These are phyloP conservation scores for Podila clonocystis DNA, from an alignment of 192 early-diverging fungal genomes.

Conservation along the genomic window DNA sequence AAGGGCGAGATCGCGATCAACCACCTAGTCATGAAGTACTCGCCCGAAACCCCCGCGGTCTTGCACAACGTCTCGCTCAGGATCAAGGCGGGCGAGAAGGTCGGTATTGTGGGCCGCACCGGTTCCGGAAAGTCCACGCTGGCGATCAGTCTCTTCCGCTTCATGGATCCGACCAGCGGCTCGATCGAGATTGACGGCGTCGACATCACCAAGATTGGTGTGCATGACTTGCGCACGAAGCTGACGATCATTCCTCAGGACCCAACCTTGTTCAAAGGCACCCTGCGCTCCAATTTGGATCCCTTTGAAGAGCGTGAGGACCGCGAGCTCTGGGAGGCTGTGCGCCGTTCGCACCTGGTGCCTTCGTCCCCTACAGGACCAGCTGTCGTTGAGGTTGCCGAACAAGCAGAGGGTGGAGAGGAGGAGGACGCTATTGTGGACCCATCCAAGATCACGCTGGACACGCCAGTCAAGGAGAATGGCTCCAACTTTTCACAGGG, in stretches of 20 bases:
- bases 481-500: slow-evolving; percentile 80
- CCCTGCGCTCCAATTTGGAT: slow-evolving; percentile 84
- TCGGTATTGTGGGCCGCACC: slow-evolving; percentile 73
- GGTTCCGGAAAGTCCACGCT: slow-evolving; percentile 73
- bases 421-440: slow-evolving; percentile 19
- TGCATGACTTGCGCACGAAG: slow-evolving; percentile 60
- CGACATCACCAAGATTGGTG: slow-evolving; percentile 63
- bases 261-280: slow-evolving; percentile 78
- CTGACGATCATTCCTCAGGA: slow-evolving; percentile 83
- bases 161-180: slow-evolving; percentile 61
- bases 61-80: slow-evolving; percentile 72
- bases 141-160: slow-evolving; percentile 64
- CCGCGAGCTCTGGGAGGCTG: slow-evolving; percentile 51
- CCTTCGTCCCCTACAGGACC: not conserved
- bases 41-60: slow-evolving; percentile 72
- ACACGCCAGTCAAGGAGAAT: slow-evolving; percentile 79
- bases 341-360: slow-evolving; percentile 71
- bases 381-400: not conserved
- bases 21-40: slow-evolving; percentile 79
- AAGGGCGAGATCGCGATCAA: slow-evolving; percentile 74
- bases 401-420: not conserved
- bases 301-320: slow-evolving; percentile 85
- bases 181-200: slow-evolving; percentile 62
- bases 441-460: slow-evolving; percentile 61
- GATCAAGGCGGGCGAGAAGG: slow-evolving; percentile 65